phyloP scores from a whole-genome alignment of 164 flowering plant species.

The Echeveria elegans region DNA sequence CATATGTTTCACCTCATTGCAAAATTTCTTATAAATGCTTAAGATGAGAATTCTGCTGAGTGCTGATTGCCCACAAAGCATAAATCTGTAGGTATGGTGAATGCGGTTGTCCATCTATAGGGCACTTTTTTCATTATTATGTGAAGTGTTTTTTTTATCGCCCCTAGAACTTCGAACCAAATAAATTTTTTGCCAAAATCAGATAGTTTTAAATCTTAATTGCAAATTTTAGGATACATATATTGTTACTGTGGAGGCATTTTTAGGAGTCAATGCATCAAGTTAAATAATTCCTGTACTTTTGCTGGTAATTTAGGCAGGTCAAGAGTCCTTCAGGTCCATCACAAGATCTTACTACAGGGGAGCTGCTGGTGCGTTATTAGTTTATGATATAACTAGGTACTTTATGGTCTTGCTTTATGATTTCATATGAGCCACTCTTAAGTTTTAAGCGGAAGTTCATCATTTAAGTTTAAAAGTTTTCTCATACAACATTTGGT shows the following conservation, averaged over 20 bases:
- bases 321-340: slow-evolving; percentile 72
- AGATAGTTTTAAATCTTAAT: too few relatives aligned
- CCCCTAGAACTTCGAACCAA: too few relatives aligned
- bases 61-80: too few relatives aligned
- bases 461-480: not conserved
- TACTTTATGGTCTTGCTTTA: not conserved
- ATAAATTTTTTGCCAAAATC: too few relatives aligned
- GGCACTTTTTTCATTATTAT: too few relatives aligned
- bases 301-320: slow-evolving; percentile 38
- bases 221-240: not conserved
- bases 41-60: too few relatives aligned
- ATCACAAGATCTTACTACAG: slow-evolving; percentile 75
- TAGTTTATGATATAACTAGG: slow-evolving; percentile 66
- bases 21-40: too few relatives aligned
- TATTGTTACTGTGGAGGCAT: not conserved
- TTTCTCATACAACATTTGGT: not conserved
- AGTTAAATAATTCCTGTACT: not conserved
- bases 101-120: too few relatives aligned
- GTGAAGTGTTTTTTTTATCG: too few relatives aligned
- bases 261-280: too few relatives aligned
- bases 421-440: not conserved
- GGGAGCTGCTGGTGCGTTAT: slow-evolving; percentile 75
- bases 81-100: too few relatives aligned
- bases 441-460: not conserved
- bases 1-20: too few relatives aligned